These are phyloP conservation scores for Globisporangium rhizosaccharum DNA, from an alignment of 352 stramenopile species.

Conservation along the genomic window DNA sequence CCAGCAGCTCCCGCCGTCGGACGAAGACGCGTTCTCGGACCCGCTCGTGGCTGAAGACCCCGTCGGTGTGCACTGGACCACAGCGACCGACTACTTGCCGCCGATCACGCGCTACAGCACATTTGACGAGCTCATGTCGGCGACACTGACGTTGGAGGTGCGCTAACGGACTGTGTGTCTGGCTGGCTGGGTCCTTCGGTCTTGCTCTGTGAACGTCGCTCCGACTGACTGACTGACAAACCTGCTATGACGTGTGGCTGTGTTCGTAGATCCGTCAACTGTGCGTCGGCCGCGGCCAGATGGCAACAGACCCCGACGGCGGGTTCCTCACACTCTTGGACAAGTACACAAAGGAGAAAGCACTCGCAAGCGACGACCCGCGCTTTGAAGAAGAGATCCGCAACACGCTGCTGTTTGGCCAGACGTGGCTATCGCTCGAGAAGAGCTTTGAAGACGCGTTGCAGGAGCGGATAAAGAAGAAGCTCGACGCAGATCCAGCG, in stretches of 20 bases:
- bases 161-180: background rate
- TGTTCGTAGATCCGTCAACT: constrained; percentile 64
- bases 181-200: background rate
- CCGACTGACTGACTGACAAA: background rate
- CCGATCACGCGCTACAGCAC: constrained; percentile 86
- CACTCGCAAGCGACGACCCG: constrained; percentile 31
- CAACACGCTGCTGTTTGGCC: constrained; percentile 84
- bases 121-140: constrained; percentile 89
- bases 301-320: constrained; percentile 77
- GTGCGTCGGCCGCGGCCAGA: constrained; percentile 74
- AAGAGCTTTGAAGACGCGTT: constrained; percentile 88
- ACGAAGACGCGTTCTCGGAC: constrained; percentile 45
- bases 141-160: constrained; percentile 81
- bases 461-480: constrained; percentile 82
- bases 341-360: constrained; percentile 81
- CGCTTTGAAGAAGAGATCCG: constrained; percentile 78
- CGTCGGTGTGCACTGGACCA: constrained; percentile 65
- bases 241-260: background rate
- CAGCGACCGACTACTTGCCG: constrained; percentile 59
- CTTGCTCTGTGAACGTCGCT: background rate
- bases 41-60: constrained; percentile 72
- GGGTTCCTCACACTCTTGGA: constrained; percentile 79
- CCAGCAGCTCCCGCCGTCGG: constrained; percentile 36
- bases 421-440: constrained; percentile 86
- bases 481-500: constrained; percentile 41